phyloP scores from a whole-genome alignment of 495 filamentous ascomycete species.

The Lentithecium fluviatile region DNA sequence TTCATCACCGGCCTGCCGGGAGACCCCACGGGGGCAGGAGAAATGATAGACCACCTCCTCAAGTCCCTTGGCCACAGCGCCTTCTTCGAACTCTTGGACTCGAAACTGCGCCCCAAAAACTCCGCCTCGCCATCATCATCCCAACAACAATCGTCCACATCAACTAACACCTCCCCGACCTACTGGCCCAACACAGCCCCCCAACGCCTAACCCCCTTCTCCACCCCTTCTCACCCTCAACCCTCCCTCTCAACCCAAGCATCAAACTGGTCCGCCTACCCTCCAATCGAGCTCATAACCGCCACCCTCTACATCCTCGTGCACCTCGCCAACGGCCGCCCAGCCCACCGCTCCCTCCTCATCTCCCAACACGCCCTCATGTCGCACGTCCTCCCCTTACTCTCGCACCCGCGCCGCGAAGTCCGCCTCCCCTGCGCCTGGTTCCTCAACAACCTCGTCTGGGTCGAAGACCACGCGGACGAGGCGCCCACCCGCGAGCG shows the following conservation, averaged over 20 bases:
- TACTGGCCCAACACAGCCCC: constrained; percentile 11
- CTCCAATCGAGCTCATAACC: constrained; percentile 63
- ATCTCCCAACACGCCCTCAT: constrained; percentile 61
- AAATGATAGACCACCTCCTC: constrained; percentile 86
- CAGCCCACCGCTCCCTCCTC: constrained; percentile 74
- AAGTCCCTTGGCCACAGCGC: constrained; percentile 68
- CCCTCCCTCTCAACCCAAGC: not conserved
- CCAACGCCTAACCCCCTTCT: not conserved
- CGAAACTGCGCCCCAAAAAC: constrained; percentile 56
- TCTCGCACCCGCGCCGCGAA: constrained; percentile 65
- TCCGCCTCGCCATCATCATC: not conserved
- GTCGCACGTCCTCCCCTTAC: constrained; percentile 53
- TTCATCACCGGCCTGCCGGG: too few species aligned
- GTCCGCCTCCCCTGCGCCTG: constrained; percentile 76
- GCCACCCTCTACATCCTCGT: constrained; percentile 74
- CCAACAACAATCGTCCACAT: not conserved
- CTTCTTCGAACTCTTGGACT: constrained; percentile 71
- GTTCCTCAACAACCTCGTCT: constrained; percentile 79
- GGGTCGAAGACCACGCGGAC: constrained; percentile 71
- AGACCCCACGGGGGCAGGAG: constrained; percentile 56
- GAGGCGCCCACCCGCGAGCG: constrained; percentile 59
- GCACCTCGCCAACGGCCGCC: constrained; percentile 77
- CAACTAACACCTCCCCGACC: not conserved
- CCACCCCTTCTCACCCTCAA: constrained; percentile 1
- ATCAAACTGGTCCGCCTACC: constrained; percentile 21